Conservation (phyloP, 805 yeast species). For the Candida glaebosa region DNA sequence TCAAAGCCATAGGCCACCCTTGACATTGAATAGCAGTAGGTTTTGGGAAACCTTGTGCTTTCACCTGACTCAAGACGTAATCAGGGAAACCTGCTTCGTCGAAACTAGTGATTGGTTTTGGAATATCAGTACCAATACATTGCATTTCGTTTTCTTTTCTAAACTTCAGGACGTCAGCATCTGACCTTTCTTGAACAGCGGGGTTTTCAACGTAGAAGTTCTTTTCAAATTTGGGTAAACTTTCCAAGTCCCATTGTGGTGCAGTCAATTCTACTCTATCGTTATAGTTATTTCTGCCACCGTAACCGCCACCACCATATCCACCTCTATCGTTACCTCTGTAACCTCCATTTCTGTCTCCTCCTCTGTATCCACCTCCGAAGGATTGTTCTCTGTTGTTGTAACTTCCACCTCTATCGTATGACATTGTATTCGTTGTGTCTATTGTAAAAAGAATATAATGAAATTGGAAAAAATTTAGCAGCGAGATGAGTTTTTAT, state of each 20-base stretch:
- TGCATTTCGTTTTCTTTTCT: conserved; percentile 86
- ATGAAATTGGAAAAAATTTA: neutral
- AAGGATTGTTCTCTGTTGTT: conserved; percentile 10
- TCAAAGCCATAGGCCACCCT: conserved; percentile 99
- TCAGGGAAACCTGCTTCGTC: conserved; percentile 99
- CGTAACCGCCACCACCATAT: conserved; percentile 37
- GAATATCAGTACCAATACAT: conserved; percentile 77
- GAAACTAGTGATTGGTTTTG: conserved; percentile 87
- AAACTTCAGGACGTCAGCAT: conserved; percentile 67
- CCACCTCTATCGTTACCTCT: conserved; percentile 26
- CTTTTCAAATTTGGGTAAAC: conserved; percentile 88
- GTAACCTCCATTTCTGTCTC: conserved; percentile 35
- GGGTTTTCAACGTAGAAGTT: conserved; percentile 90
- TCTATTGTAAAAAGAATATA: conserved; percentile 1
- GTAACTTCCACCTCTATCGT: conserved; percentile 14
- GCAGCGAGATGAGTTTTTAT: neutral
- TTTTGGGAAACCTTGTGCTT: conserved; percentile 84
- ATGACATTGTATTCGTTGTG: conserved; percentile 13
- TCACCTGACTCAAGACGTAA: conserved; percentile 84
- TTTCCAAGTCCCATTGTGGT: conserved; percentile 78
- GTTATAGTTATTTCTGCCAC: conserved; percentile 35
- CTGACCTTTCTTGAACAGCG: conserved; percentile 69
- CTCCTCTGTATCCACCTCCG: conserved; percentile 28
- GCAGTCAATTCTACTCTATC: conserved; percentile 51
- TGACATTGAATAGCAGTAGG: conserved; percentile 98